These are phyloP conservation scores for Chenopodium quinoa DNA, from an alignment of 148 eudicot species.

Conservation along the genomic window DNA sequence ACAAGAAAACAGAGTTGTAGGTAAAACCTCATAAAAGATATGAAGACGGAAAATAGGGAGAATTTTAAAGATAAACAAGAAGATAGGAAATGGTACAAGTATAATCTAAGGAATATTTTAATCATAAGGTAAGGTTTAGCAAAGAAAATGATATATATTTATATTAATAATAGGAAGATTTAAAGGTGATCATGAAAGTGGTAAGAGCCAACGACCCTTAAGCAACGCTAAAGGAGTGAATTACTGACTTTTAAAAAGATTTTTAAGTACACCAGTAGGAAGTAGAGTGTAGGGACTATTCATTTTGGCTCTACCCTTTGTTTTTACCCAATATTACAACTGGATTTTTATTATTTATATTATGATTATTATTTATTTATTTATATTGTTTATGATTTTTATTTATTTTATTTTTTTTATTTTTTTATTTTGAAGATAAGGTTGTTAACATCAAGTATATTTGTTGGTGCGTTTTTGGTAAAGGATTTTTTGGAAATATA, in stretches of 20 bases:
- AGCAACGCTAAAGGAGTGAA: slow-evolving; percentile 33
- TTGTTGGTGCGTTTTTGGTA: background rate
- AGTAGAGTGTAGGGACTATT: slow-evolving; percentile 5
- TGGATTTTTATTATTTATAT: background rate
- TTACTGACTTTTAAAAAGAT: slow-evolving; percentile 1
- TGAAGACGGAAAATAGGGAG: too few species aligned
- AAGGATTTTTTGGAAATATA: background rate
- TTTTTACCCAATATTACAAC: background rate
- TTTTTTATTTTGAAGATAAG: background rate
- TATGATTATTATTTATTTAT: too few species aligned
- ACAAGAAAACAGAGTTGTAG: too few species aligned
- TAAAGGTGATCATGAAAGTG: slow-evolving; percentile 22
- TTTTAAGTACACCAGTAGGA: background rate
- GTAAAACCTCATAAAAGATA: background rate
- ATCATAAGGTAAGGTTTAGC: background rate
- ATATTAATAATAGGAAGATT: background rate
- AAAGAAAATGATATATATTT: too few species aligned
- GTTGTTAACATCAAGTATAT: background rate
- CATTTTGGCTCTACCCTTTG: background rate
- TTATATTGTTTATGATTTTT: too few species aligned
- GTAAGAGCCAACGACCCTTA: slow-evolving; percentile 41
- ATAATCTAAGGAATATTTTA: too few species aligned
- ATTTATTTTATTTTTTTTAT: too few species aligned
- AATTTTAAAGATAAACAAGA: too few species aligned
- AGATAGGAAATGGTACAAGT: too few species aligned